These are phyloP conservation scores for Cladosporium austrohemisphaericum DNA, from an alignment of 2,329 filamentous ascomycete genomes.

Conservation along the genomic window DNA sequence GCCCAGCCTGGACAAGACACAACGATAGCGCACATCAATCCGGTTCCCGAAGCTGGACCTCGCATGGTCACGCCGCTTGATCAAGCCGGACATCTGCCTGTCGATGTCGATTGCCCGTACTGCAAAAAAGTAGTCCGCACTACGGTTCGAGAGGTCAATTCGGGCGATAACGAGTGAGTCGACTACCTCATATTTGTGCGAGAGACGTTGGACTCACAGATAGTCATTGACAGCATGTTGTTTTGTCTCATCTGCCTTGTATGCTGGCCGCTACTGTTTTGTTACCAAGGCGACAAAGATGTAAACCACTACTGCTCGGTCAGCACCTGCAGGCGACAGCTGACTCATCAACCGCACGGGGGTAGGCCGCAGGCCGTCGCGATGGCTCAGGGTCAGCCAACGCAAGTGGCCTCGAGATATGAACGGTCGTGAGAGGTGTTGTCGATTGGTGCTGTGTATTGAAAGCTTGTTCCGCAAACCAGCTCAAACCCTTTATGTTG, in stretches of 20 bases:
- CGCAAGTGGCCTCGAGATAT: too few relatives aligned
- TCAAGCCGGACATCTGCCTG: not conserved
- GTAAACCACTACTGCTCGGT: not conserved
- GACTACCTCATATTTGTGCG: too few relatives aligned
- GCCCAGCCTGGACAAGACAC: not conserved
- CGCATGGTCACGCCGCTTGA: not conserved
- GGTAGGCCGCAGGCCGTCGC: too few relatives aligned
- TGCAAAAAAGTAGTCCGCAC: not conserved
- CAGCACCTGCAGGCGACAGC: not conserved
- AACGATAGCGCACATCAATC: not conserved
- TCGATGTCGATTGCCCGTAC: not conserved
- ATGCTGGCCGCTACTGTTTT: not conserved
- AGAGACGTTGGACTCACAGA: too few relatives aligned
- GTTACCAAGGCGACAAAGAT: not conserved
- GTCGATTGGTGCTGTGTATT: too few relatives aligned
- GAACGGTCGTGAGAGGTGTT: too few relatives aligned
- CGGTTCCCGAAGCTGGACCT: not conserved
- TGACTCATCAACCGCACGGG: not conserved
- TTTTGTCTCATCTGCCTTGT: not conserved
- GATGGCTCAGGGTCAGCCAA: too few relatives aligned
- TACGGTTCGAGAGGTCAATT: not conserved
- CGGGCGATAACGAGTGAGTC: too few relatives aligned
- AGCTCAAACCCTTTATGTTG: too few relatives aligned
- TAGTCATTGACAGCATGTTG: not conserved
- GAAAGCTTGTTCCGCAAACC: too few relatives aligned